Evolutionary conservation across 306 rosid species (phyloP).

Genomic region (Amphicarpaea edgeworthii): DNA sequence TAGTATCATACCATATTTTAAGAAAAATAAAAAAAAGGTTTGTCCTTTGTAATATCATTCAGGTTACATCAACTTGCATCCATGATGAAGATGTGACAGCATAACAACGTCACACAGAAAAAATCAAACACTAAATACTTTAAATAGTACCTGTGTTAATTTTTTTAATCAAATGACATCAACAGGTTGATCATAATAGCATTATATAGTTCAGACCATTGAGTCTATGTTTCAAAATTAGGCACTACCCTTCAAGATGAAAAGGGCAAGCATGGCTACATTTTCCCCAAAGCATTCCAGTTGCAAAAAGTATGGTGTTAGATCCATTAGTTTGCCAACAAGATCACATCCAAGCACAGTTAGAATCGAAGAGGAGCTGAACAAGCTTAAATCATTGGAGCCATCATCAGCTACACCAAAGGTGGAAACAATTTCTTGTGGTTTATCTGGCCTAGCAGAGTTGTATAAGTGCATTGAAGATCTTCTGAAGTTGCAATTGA

Average conservation of each 20-base stretch:
- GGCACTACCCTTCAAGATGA: constrained; percentile 43
- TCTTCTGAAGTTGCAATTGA: constrained; percentile 66
- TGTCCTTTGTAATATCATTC: too few species aligned
- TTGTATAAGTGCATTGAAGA: constrained; percentile 62
- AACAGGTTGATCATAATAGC: not conserved
- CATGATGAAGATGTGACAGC: constrained; percentile 57
- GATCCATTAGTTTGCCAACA: constrained; percentile 79
- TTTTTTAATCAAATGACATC: constrained; percentile 41
- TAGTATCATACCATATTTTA: too few species aligned
- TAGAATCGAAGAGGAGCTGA: constrained; percentile 59
- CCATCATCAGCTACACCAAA: constrained; percentile 54
- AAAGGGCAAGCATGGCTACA: constrained; percentile 53
- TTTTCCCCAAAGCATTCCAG: constrained; percentile 59
- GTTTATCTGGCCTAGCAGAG: constrained; percentile 55
- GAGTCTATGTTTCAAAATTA: constrained; percentile 1
- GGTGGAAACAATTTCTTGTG: constrained; percentile 52
- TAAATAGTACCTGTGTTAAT: constrained; percentile 38
- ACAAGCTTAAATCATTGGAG: constrained; percentile 63
- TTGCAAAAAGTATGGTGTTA: constrained; percentile 48
- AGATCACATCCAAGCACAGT: constrained; percentile 82
- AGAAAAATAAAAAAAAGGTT: too few species aligned
- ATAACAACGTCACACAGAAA: constrained; percentile 49
- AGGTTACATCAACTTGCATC: too few species aligned
- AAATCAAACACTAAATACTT: constrained; percentile 29
- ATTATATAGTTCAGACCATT: not conserved